Evolutionary conservation across 306 rosid genomes (phyloP).

Genomic region (Morella rubra): DNA sequence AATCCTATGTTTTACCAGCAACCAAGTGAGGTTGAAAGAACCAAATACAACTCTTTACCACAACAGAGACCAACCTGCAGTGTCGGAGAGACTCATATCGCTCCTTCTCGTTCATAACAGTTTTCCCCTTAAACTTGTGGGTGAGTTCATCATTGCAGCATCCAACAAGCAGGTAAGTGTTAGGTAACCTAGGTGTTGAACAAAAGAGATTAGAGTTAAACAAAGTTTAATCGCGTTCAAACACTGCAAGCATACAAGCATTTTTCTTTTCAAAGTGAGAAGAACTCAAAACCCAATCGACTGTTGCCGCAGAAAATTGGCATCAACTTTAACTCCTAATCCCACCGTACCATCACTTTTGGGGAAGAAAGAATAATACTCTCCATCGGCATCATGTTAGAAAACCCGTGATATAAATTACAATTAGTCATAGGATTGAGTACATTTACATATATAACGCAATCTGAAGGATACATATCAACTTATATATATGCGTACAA

Average conservation of each 20-base stretch:
- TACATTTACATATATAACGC: background rate
- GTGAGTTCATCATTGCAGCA: conserved; percentile 81
- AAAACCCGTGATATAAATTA: background rate
- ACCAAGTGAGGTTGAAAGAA: background rate
- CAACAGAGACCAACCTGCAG: conserved; percentile 56
- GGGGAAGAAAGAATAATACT: background rate
- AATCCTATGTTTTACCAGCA: background rate
- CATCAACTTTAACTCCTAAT: background rate
- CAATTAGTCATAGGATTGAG: background rate
- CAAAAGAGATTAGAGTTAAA: background rate
- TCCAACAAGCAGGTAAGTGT: conserved; percentile 84
- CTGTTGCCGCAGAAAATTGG: background rate
- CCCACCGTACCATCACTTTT: background rate
- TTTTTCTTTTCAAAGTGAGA: background rate
- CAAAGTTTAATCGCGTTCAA: background rate
- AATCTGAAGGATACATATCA: no score
- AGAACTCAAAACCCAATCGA: background rate
- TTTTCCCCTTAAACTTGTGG: conserved; percentile 89
- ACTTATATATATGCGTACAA: background rate
- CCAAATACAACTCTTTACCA: background rate
- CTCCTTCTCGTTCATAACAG: conserved; percentile 92
- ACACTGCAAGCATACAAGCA: background rate
- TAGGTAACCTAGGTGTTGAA: conserved; percentile 63
- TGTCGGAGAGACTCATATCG: conserved; percentile 96
- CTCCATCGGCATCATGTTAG: background rate